Conservation (phyloP, 2,329 filamentous ascomycete genomes). For the Plenodomus tracheiphilus region DNA sequence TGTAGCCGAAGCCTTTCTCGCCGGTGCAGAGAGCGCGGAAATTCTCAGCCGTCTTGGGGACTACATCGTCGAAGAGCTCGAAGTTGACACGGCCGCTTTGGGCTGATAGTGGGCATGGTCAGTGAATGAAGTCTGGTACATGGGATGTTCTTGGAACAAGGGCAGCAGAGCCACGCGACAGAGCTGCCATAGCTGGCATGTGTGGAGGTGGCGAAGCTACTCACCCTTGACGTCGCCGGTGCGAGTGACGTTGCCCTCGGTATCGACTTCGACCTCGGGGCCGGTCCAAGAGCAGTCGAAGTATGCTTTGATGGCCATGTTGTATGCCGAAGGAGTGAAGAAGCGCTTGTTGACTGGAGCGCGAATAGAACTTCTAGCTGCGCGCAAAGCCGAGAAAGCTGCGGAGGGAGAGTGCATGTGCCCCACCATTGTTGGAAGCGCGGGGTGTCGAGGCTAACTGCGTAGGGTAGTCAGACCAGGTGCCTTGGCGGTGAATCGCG, state of each 20-base stretch:
- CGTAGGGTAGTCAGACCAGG: constrained; percentile 18
- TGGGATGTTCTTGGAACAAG: not conserved
- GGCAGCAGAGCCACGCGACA: constrained; percentile 9
- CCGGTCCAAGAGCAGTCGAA: constrained; percentile 75
- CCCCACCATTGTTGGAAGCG: constrained; percentile 18
- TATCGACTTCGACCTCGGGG: constrained; percentile 67
- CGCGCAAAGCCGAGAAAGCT: constrained; percentile 40
- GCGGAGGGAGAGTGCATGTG: constrained; percentile 28
- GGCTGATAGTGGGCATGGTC: constrained; percentile 51
- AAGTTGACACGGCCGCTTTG: constrained; percentile 84
- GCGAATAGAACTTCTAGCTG: constrained; percentile 30
- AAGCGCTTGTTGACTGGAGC: constrained; percentile 51
- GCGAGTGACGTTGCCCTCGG: constrained; percentile 54
- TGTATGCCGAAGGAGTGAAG: constrained; percentile 68
- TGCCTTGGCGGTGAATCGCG: constrained; percentile 20
- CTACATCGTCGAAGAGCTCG: constrained; percentile 80
- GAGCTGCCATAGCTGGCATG: not conserved
- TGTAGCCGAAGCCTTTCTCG: constrained; percentile 81
- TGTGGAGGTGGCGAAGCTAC: constrained; percentile 32
- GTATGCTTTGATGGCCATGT: constrained; percentile 76
- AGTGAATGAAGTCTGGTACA: constrained; percentile 20
- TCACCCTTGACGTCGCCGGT: constrained; percentile 61
- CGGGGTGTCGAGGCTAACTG: constrained; percentile 23
- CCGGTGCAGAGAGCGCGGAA: constrained; percentile 82
- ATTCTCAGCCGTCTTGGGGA: constrained; percentile 87